These are phyloP conservation scores for Monilinia laxa DNA, from an alignment of 2,329 filamentous ascomycete genomes.

Conservation along the genomic window DNA sequence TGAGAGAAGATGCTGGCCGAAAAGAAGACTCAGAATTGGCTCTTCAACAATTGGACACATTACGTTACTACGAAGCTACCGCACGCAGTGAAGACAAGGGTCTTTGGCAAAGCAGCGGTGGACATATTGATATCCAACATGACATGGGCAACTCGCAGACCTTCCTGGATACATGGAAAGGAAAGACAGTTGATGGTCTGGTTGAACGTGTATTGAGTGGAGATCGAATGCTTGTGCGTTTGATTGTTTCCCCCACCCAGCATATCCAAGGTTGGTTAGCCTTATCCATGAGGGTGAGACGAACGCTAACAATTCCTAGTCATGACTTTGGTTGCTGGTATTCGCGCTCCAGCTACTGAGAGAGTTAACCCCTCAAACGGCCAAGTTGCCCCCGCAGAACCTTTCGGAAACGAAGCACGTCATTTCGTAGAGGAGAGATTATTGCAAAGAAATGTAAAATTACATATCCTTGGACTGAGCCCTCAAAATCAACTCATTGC, in stretches of 20 bases:
- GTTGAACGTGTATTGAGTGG: constrained; percentile 90
- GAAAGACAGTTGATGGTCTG: constrained; percentile 77
- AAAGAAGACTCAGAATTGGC: constrained; percentile 84
- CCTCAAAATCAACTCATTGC: constrained; percentile 92
- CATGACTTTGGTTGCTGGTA: constrained; percentile 83
- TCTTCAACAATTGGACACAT: constrained; percentile 68
- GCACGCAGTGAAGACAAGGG: constrained; percentile 80
- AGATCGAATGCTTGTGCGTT: constrained; percentile 81
- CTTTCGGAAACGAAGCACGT: constrained; percentile 85
- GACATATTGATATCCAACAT: constrained; percentile 72
- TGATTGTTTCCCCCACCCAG: constrained; percentile 77
- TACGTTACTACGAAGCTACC: constrained; percentile 73
- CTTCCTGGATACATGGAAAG: constrained; percentile 82
- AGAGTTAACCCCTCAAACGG: constrained; percentile 68
- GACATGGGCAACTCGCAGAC: constrained; percentile 73
- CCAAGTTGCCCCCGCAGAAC: constrained; percentile 79
- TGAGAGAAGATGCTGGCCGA: constrained; percentile 89
- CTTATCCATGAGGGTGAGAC: background rate
- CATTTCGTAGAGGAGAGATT: constrained; percentile 83
- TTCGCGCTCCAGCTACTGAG: constrained; percentile 87
- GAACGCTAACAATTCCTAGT: constrained; percentile 55
- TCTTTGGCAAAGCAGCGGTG: constrained; percentile 69
- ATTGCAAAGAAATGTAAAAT: constrained; percentile 80
- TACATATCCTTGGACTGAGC: constrained; percentile 81
- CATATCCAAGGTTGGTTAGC: constrained; percentile 56